These are phyloP conservation scores for Tetrastigma voinierianum DNA, from an alignment of 164 flowering plant species.

Conservation along the genomic window DNA sequence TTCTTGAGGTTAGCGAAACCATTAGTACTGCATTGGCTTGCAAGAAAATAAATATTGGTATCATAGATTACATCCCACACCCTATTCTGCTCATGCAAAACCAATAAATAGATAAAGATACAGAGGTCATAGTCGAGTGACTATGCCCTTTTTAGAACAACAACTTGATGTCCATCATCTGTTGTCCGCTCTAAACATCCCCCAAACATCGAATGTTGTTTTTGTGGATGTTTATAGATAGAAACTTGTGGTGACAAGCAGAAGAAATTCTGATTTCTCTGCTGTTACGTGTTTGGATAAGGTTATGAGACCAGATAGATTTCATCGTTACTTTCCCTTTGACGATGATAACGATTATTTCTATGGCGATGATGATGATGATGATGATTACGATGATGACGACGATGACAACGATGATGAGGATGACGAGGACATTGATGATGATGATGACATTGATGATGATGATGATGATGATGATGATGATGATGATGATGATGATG, in stretches of 20 bases:
- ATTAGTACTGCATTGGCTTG: no score
- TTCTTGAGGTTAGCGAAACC: no score
- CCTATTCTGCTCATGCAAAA: no score
- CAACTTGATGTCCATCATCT: no score
- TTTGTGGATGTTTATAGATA: conserved; percentile 7
- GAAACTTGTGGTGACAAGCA: conserved; percentile 23
- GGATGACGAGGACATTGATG: conserved; percentile 16
- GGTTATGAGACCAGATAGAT: conserved; percentile 31
- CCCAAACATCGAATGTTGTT: not conserved
- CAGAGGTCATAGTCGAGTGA: no score
- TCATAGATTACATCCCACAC: no score
- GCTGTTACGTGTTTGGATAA: conserved; percentile 43
- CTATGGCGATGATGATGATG: conserved; percentile 12
- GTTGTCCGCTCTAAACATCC: no score
- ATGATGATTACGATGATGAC: conserved; percentile 8
- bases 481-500: no score
- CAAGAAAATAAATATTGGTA: no score
- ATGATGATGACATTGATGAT: conserved; percentile 16
- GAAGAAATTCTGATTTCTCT: conserved; percentile 51
- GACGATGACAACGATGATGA: conserved; percentile 16
- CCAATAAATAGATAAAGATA: no score
- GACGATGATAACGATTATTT: conserved; percentile 17
- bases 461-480: no score
- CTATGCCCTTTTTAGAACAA: no score
- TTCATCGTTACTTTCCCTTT: conserved; percentile 28